Conservation (phyloP, 2,329 filamentous ascomycete species). For the Colletotrichum shisoi region DNA sequence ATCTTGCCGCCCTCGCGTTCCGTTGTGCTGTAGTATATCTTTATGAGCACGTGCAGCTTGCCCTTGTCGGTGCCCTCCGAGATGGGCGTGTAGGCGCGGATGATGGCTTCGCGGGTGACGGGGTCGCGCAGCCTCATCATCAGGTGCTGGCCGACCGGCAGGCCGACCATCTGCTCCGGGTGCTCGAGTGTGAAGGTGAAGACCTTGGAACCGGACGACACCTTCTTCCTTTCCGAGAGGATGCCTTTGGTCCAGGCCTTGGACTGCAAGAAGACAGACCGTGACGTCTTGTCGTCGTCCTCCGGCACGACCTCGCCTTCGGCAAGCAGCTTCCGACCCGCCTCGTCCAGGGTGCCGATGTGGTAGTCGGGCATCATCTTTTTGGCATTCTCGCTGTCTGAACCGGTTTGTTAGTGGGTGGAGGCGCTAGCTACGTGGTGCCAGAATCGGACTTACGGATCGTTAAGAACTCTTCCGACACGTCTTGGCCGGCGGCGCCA, state of each 20-base stretch:
- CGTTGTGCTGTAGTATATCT: slow-evolving; percentile 75
- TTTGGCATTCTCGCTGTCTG: slow-evolving; percentile 91
- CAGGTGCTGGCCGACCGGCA: slow-evolving; percentile 86
- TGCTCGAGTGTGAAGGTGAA: slow-evolving; percentile 84
- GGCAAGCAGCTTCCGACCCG: slow-evolving; percentile 61
- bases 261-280: slow-evolving; percentile 73
- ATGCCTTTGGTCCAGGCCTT: slow-evolving; percentile 77
- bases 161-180: slow-evolving; percentile 71
- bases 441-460: slow-evolving; percentile 73
- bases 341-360: slow-evolving; percentile 76
- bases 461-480: slow-evolving; percentile 86
- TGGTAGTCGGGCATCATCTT: slow-evolving; percentile 88
- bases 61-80: slow-evolving; percentile 70
- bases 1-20: slow-evolving; percentile 74
- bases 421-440: background rate
- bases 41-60: slow-evolving; percentile 77
- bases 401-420: background rate
- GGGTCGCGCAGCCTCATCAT: slow-evolving; percentile 83
- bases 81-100: slow-evolving; percentile 87
- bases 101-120: slow-evolving; percentile 73
- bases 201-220: slow-evolving; percentile 81
- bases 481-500: slow-evolving; percentile 81
- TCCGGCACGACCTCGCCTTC: slow-evolving; percentile 51
- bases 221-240: slow-evolving; percentile 70
- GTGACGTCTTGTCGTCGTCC: slow-evolving; percentile 50